These are phyloP conservation scores for Castanopsis chinensis DNA, from an alignment of 306 rosid species.

Conservation along the genomic window DNA sequence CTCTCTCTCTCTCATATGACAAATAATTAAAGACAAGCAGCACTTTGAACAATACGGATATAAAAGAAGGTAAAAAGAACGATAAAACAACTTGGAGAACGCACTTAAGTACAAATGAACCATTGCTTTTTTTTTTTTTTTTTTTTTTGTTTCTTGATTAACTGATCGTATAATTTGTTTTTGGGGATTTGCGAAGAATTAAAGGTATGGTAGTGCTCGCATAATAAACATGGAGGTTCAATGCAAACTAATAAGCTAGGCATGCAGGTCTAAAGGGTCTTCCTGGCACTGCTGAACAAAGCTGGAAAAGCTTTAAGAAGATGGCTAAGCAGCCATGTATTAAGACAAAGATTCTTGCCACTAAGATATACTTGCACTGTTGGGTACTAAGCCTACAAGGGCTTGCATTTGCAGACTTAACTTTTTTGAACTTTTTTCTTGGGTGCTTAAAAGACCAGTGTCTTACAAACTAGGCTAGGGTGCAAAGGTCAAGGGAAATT, in stretches of 20 bases:
- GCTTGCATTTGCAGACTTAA: slow-evolving; percentile 12
- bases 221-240: not conserved
- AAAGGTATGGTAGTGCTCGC: not conserved
- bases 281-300: slow-evolving; percentile 1
- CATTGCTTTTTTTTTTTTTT: not conserved
- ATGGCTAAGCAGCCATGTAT: slow-evolving; percentile 37
- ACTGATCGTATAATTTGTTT: not conserved
- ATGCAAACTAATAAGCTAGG: not conserved
- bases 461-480: slow-evolving; percentile 5
- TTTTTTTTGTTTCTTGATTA: not conserved
- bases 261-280: slow-evolving; percentile 3
- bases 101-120: not conserved
- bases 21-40: slow-evolving; percentile 6
- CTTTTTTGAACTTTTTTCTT: slow-evolving; percentile 30
- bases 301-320: slow-evolving; percentile 18
- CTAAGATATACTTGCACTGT: slow-evolving; percentile 43
- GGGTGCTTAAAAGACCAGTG: slow-evolving; percentile 21
- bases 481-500: not conserved
- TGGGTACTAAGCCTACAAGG: slow-evolving; percentile 35
- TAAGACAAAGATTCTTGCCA: slow-evolving; percentile 39
- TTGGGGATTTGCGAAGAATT: not conserved
- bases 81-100: not conserved
- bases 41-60: not conserved
- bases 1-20: slow-evolving; percentile 19
- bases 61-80: not conserved